Evolutionary conservation across 1,139 yeast species (phyloP), one percentile per base, ranked within the genome.

Genomic region (Kazachstania sp.): DNA sequence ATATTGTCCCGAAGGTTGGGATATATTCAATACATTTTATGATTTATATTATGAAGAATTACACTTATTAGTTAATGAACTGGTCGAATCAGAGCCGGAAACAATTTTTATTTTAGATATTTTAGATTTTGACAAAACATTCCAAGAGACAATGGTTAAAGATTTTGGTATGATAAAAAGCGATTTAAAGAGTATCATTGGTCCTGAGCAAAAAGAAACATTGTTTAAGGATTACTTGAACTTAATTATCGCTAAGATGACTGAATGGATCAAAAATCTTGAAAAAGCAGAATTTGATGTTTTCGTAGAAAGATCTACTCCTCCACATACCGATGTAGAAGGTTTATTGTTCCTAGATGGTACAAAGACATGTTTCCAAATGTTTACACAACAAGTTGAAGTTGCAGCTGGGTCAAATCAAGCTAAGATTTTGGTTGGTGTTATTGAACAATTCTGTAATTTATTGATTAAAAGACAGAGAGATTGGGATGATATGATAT

Each of bases 351-450:
- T 82, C 34, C 69, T 86, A 48, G 81, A 80, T 53, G 81, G 83
- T 15, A 82, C 86, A 13, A 86, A 83, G 23, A 83, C 79, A 48
- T 86, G 87, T 44, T 81, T 86, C 63, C 79, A 85, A 45, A 85
- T 88, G 81, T 78, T 88, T 51, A 83, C 84, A 32, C 95, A 87
- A 61, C 96, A 88, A 63, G 83, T 88, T n/a, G 95, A 86, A 55
- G 94, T 86, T 11, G 95, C 95, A 0, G 87, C 92, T 0, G 92
- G 84, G 37, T 81, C 95, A 2, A 87, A 88, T 2, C 90, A 86
- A 63, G 87, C 92, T 11, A 77, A 83, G 53, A 85, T 88, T 31
- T 71, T 87, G 41, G 81, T 83, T 9, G 94, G 94, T n/a, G 95
- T 87, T 13, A 78, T 88, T 31, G 82, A 78, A 48, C 81, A 83